These are phyloP conservation scores for Penicillium manginii DNA, from an alignment of 495 filamentous ascomycete genomes.

Conservation along the genomic window DNA sequence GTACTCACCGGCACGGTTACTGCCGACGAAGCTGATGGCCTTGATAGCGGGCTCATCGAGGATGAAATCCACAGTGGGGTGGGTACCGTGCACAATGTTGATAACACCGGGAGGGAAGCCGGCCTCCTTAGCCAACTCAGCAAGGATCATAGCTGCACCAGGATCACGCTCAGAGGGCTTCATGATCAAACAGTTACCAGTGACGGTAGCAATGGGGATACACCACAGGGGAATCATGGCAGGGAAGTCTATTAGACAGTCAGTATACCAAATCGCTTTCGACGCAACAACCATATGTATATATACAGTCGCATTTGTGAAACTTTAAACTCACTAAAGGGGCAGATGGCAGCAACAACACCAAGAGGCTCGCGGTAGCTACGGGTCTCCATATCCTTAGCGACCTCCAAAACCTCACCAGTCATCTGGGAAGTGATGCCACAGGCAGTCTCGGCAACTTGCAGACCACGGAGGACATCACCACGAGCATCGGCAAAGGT, in stretches of 20 bases:
- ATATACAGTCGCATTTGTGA: background rate
- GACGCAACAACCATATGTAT: constrained; percentile 2
- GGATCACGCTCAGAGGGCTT: constrained; percentile 99
- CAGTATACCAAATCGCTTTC: constrained; percentile 7
- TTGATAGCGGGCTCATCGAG: constrained; percentile 95
- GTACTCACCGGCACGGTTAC: constrained; percentile 96
- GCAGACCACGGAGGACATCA: constrained; percentile 91
- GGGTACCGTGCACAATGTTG: constrained; percentile 91
- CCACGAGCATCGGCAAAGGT: constrained; percentile 95
- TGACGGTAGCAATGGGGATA: constrained; percentile 91
- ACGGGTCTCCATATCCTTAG: constrained; percentile 98
- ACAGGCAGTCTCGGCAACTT: constrained; percentile 96
- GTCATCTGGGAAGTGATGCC: constrained; percentile 92
- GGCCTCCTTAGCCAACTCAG: constrained; percentile 86
- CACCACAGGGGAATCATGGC: constrained; percentile 99
- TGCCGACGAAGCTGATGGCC: constrained; percentile 96
- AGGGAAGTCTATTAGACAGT: constrained; percentile 74
- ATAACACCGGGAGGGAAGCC: constrained; percentile 94
- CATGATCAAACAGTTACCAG: constrained; percentile 90
- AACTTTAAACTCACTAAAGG: constrained; percentile 83
- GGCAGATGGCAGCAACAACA: constrained; percentile 95
- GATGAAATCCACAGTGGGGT: constrained; percentile 94
- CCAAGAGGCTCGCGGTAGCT: constrained; percentile 92
- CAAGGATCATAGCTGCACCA: constrained; percentile 98
- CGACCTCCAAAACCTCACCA: constrained; percentile 93